phyloP scores from a whole-genome alignment of 2,329 filamentous ascomycete species.

The Fusarium foetens region DNA sequence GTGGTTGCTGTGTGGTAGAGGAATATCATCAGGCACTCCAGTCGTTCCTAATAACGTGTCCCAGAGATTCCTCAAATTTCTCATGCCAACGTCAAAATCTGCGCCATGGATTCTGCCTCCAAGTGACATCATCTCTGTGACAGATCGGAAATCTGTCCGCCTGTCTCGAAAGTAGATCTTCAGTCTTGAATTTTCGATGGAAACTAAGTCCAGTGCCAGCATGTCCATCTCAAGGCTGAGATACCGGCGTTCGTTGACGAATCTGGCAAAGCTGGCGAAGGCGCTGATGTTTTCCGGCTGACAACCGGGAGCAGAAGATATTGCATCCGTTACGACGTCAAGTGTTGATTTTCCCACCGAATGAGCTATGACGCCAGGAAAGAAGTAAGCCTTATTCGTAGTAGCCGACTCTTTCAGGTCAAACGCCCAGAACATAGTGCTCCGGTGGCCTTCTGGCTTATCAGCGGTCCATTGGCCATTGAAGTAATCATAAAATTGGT shows the following conservation, averaged over 20 bases:
- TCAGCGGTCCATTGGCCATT: rapidly evolving
- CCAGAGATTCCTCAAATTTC: conserved; percentile 35
- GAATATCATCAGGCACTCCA: conserved; percentile 8
- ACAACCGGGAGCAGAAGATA: conserved; percentile 27
- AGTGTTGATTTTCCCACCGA: not conserved
- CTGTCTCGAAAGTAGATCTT: conserved; percentile 51
- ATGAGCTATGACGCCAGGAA: not conserved
- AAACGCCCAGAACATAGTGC: not conserved
- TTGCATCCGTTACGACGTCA: conserved; percentile 24
- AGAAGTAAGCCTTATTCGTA: not conserved
- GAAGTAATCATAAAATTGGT: not conserved
- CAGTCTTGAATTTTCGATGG: conserved; percentile 44
- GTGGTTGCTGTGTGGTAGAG: conserved; percentile 36
- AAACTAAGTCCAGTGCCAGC: conserved; percentile 49
- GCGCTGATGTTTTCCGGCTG: not conserved
- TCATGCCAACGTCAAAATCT: conserved; percentile 18
- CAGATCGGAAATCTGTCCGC: conserved; percentile 45
- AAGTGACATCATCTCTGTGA: conserved; percentile 42
- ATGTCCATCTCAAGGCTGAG: conserved; percentile 36
- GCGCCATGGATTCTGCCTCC: conserved; percentile 25
- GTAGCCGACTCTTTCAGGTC: not conserved
- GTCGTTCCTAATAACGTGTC: conserved; percentile 18
- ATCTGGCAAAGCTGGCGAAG: not conserved
- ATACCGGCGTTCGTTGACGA: not conserved
- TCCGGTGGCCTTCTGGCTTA: not conserved